phyloP scores from a whole-genome alignment of 306 rosid species.

The Acmispon strigosus region DNA sequence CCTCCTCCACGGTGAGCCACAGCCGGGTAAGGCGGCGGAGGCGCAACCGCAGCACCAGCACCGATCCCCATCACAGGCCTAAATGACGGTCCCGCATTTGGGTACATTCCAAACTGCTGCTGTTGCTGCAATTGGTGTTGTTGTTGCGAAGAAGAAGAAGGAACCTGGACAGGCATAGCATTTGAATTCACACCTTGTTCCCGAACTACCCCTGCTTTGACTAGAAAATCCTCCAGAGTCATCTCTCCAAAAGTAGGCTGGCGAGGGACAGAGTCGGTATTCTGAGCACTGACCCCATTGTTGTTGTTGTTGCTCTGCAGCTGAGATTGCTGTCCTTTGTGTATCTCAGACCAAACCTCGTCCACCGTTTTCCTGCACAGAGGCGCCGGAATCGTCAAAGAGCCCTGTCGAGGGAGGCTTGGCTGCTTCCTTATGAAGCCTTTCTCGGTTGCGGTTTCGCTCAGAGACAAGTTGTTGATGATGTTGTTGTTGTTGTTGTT shows the following conservation, averaged over 20 bases:
- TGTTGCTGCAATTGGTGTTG: conserved; percentile 24
- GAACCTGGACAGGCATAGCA: neutral
- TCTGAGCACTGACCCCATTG: conserved; percentile 7
- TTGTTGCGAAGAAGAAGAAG: neutral
- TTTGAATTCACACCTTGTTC: conserved; percentile 18
- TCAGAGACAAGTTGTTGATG: neutral
- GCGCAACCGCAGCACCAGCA: conserved; percentile 11
- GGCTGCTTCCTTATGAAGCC: conserved; percentile 45
- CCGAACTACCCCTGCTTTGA: conserved; percentile 75
- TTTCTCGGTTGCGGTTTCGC: conserved; percentile 18
- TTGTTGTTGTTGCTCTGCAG: neutral
- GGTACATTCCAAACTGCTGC: conserved; percentile 40
- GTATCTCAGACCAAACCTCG: conserved; percentile 83
- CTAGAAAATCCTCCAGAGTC: conserved; percentile 79
- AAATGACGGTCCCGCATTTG: conserved; percentile 25
- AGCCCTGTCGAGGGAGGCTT: conserved; percentile 56
- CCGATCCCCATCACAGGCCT: conserved; percentile 24
- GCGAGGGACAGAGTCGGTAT: conserved; percentile 45
- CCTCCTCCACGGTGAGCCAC: conserved; percentile 22
- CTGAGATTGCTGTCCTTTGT: conserved; percentile 31
- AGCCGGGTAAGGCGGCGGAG: conserved; percentile 16
- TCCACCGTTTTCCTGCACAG: conserved; percentile 76
- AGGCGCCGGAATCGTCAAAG: conserved; percentile 63
- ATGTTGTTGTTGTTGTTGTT: neutral
- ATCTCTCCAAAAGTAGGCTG: conserved; percentile 76